Percentiles rank a stretch among this genome's conserved stretches.
These are phyloP conservation scores for Sugiyamaella marilandica DNA, from an alignment of 805 yeast genomes.

Conservation along the genomic window DNA sequence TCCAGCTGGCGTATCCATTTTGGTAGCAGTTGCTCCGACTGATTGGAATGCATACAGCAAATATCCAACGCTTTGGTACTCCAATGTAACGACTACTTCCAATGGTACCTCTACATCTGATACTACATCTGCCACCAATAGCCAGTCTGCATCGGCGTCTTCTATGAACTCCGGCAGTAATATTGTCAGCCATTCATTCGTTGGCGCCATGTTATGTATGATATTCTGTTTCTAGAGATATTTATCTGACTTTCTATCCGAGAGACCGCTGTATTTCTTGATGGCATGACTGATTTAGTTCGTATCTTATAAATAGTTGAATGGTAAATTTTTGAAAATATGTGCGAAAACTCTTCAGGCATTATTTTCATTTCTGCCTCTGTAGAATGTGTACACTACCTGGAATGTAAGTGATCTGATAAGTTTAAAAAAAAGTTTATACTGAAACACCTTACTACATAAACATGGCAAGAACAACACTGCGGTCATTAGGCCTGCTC, in stretches of 20 bases:
- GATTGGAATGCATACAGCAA: conserved; percentile 1
- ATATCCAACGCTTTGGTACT: conserved; percentile 1
- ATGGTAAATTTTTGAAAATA: too few relatives aligned
- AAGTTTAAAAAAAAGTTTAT: too few relatives aligned
- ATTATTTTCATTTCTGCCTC: too few relatives aligned
- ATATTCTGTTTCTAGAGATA: too few relatives aligned
- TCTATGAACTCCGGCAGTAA: neutral
- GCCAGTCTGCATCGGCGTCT: neutral
- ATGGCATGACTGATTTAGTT: too few relatives aligned
- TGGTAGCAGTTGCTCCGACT: neutral
- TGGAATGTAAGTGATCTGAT: too few relatives aligned
- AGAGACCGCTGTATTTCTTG: too few relatives aligned
- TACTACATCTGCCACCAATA: neutral
- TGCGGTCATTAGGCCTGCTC: neutral
- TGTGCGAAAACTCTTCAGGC: too few relatives aligned
- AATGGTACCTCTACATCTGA: neutral
- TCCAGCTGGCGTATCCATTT: conserved; percentile 1
- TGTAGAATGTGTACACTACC: too few relatives aligned
- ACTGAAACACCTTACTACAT: neutral
- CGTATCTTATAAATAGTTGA: too few relatives aligned
- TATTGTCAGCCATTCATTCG: neutral
- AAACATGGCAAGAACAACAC: neutral
- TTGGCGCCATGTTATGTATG: neutral
- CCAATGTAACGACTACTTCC: neutral
- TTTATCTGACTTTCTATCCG: too few relatives aligned